Evolutionary conservation across 129 eudicot genomes (phyloP).

Genomic region (Smallanthus sonchifolius): DNA sequence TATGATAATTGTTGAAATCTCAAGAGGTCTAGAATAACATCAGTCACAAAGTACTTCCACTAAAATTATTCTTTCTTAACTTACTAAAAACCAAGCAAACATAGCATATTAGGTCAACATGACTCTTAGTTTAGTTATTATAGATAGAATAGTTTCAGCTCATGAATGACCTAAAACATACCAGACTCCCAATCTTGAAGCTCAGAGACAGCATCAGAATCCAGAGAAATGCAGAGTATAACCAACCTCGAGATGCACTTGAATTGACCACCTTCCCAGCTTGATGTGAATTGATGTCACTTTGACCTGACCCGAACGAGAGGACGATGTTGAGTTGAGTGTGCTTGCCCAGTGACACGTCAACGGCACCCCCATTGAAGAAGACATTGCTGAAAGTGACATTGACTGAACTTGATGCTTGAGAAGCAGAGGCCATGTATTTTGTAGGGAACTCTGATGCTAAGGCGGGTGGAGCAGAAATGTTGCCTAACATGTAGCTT

Average conservation of each 20-base stretch:
- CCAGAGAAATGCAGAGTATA: constrained; percentile 42
- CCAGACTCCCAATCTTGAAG: constrained; percentile 53
- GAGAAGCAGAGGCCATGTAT: constrained; percentile 48
- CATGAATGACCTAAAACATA: constrained; percentile 41
- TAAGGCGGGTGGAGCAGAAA: constrained; percentile 82
- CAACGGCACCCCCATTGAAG: constrained; percentile 35
- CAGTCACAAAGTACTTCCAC: not conserved
- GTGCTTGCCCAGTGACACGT: constrained; percentile 46
- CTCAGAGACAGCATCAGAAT: constrained; percentile 47
- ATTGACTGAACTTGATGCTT: constrained; percentile 42
- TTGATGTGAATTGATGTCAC: constrained; percentile 26
- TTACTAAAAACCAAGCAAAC: constrained; percentile 9
- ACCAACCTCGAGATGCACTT: constrained; percentile 46
- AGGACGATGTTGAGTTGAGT: constrained; percentile 49
- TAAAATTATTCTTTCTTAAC: not conserved
- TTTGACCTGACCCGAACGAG: constrained; percentile 50
- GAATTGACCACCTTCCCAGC: constrained; percentile 31
- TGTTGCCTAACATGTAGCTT: constrained; percentile 54
- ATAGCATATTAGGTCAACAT: not conserved
- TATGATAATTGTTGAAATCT: not conserved
- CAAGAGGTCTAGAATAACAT: not conserved
- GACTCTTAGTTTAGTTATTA: not conserved
- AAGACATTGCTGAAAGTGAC: constrained; percentile 55
- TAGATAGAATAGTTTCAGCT: constrained; percentile 17
- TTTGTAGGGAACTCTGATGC: constrained; percentile 84